phyloP scores from a whole-genome alignment of 176 grass and related monocot genomes.

The Avena sativa region DNA sequence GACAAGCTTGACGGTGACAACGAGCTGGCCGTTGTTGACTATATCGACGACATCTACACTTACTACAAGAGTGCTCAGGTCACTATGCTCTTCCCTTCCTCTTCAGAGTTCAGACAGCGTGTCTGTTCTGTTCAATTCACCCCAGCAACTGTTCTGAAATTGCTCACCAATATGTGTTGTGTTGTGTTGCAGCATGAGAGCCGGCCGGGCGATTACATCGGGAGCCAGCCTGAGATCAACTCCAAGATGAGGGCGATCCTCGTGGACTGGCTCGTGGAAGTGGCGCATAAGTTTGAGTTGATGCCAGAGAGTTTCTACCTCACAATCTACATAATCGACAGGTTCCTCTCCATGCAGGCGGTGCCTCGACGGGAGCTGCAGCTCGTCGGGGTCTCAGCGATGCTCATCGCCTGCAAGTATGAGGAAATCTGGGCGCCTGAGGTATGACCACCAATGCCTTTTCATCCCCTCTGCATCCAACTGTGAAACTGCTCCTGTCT shows the following conservation, averaged over 20 bases:
- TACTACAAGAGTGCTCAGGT: conserved; percentile 69
- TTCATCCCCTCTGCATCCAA: no score
- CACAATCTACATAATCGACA: conserved; percentile 60
- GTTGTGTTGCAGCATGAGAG: conserved; percentile 47
- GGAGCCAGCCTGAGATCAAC: conserved; percentile 54
- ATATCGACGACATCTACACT: conserved; percentile 72
- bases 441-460: conserved; percentile 31
- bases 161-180: background rate
- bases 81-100: background rate
- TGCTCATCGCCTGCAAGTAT: conserved; percentile 82
- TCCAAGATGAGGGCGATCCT: conserved; percentile 56
- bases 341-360: conserved; percentile 52
- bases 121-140: background rate
- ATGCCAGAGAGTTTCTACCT: conserved; percentile 79
- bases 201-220: conserved; percentile 67
- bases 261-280: conserved; percentile 55
- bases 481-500: no score
- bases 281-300: conserved; percentile 49
- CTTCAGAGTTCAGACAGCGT: conserved; percentile 7
- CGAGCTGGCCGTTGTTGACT: conserved; percentile 64
- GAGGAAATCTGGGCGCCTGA: conserved; percentile 71
- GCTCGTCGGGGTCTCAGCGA: conserved; percentile 57
- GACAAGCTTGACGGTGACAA: conserved; percentile 57
- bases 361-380: conserved; percentile 52
- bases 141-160: conserved; percentile 22